Evolutionary conservation across 1,284 basidiomycete genomes (phyloP), one percentile per base, ranked within the genome.

Genomic region (Apiotrichum siamense): DNA sequence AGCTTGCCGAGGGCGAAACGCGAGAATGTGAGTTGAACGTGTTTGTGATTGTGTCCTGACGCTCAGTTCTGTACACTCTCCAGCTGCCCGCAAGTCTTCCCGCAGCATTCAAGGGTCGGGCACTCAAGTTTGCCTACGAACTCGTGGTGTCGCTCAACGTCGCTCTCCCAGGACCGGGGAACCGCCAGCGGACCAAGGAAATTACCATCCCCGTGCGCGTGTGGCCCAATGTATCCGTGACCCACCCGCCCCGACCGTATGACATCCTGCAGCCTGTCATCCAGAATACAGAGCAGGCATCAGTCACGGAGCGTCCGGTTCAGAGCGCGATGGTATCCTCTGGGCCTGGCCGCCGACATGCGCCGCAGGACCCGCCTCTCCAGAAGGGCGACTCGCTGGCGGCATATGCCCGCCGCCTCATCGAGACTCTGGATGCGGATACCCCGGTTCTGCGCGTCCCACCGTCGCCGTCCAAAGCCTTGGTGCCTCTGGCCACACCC

Each of bases 121-220:
- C 84, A 1, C 78, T 97, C 57, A 80, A 80, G 61, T 93, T 98
- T 70, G 84, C 85, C 10, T 98, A 97, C 68, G 85, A 90, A 60
- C 80, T 98, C 12, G 78, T 87, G 11, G 79, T 97, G 2, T 91
- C 92, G 1, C 64, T 71, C 49, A 67, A 63, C 27, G 61, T 71
- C 13, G 56, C 55, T 0, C 42, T 70, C 7, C 65, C 68, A 0
- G 67, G 67, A 1, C 57, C 55, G 20, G 66, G 60, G 3, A 62
- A 64, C 40, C 52, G 59, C 4, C 67, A 71, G 46, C 59, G 61
- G 27, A 57, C 61, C 2, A 66, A 62, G 50, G 70, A 72, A 24
- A 65, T 70, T 25, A 44, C 53, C 3, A 57, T 71, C 7, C 67
- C 72, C 2, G 64, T 72, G 4, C 53, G 67, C 5, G 64, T 72